Evolutionary conservation across 768 basidiomycete species (phyloP), one percentile per base, ranked within the genome.

Genomic region (Mycena latifolia): DNA sequence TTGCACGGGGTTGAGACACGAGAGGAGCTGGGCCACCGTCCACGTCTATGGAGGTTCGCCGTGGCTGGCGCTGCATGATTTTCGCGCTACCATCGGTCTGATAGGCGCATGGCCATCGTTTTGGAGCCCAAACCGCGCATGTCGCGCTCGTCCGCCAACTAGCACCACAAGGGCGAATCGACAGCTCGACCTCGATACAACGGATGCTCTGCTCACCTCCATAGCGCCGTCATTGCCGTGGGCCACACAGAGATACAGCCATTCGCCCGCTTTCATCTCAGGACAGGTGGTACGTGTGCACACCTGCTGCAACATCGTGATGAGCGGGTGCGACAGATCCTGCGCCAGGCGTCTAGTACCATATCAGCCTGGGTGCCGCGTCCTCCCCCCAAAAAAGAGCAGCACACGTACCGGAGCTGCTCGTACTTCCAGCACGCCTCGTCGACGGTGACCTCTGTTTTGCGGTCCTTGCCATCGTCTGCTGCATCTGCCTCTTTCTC

Each of bases 241-340:
- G 0, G 95, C 96, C 41, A 96, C 95, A 71, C 97, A 99, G 8
- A 98, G 81, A 78, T 98, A 99, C 29, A 94, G 84, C 97, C 97
- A 98, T 82, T 98, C 95, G 60, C 94, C 94, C n/a, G 96, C 96
- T 77, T 96, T 96, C 97, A 99, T 99, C 79, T 97, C 92, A 1
- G 96, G 94, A 82, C 97, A 99, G 12, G 91, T 88, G 37, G 85
- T 79, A 41, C 93, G 88, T 15, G 91, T 94, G 75, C 96, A 99
- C 76, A 94, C 93, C 71, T 91, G 89, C 75, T 95, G 94, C 43
- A 96, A 80, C 74, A 88, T 89, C 2, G 92, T 93, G 50, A 96
- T 92, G 45, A 95, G 83, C 6, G 94, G 94, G 71, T 94, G 90
- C 0, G 92, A 89, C 33, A 96, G 83, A 76, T 96, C 95, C 77